phyloP scores from a whole-genome alignment of 2,329 filamentous ascomycete species.

The Trichoderma aggressivum region DNA sequence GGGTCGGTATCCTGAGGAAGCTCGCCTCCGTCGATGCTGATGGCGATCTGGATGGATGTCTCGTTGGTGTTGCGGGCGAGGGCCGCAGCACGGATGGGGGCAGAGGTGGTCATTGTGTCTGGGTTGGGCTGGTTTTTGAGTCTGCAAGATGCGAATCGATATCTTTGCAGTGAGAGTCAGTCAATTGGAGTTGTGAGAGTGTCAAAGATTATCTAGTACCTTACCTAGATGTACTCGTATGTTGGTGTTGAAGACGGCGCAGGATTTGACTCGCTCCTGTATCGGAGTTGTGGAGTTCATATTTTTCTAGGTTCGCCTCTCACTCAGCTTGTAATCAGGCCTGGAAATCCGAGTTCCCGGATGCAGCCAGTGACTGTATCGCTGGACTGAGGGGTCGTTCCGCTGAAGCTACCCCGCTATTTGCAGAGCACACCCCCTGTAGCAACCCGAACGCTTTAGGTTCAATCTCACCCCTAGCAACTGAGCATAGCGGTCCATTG shows the following conservation, averaged over 20 bases:
- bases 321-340: background rate
- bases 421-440: constrained; percentile 26
- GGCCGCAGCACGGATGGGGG: constrained; percentile 44
- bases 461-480: constrained; percentile 17
- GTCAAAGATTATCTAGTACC: background rate
- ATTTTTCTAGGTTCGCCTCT: background rate
- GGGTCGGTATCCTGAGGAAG: constrained; percentile 64
- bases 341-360: background rate
- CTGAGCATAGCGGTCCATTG: background rate
- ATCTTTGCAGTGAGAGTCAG: background rate
- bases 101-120: constrained; percentile 1
- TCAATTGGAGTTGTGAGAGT: background rate
- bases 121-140: background rate
- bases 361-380: background rate
- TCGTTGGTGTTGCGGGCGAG: constrained; percentile 93
- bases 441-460: constrained; percentile 17
- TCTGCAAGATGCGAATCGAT: background rate
- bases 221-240: no score
- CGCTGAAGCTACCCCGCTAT: constrained; percentile 32
- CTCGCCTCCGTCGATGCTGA: constrained; percentile 88
- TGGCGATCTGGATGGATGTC: constrained; percentile 89
- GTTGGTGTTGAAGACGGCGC: background rate
- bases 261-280: constrained; percentile 16
- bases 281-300: constrained; percentile 11
- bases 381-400: constrained; percentile 13